These are phyloP conservation scores for Microthlaspi erraticum DNA, from an alignment of 345 rosid species.

Conservation along the genomic window DNA sequence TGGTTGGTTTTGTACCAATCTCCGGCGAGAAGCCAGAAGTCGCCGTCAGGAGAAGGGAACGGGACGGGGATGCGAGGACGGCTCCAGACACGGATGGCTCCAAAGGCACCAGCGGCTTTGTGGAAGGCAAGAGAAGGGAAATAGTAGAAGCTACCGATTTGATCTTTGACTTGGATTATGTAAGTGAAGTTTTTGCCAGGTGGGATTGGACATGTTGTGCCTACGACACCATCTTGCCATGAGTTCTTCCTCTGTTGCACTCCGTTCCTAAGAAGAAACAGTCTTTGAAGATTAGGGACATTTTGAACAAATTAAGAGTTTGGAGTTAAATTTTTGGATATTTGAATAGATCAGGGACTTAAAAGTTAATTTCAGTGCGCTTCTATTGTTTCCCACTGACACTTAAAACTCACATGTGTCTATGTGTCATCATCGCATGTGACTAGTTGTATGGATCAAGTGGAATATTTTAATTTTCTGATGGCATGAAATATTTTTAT, in stretches of 20 bases:
- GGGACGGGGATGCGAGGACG: slow-evolving; percentile 90
- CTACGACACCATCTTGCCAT: slow-evolving; percentile 82
- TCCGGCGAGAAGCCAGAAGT: slow-evolving; percentile 74
- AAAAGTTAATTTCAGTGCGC: neutral
- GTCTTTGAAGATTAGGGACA: neutral
- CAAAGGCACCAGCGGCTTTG: slow-evolving; percentile 93
- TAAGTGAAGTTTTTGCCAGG: slow-evolving; percentile 88
- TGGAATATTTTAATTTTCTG: slow-evolving; percentile 18
- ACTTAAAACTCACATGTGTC: slow-evolving; percentile 37
- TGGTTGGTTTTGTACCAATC: slow-evolving; percentile 89
- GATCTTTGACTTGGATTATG: slow-evolving; percentile 84
- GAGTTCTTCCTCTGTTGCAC: slow-evolving; percentile 91
- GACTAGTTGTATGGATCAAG: slow-evolving; percentile 32
- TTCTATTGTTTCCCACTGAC: slow-evolving; percentile 35
- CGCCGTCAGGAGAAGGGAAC: slow-evolving; percentile 71
- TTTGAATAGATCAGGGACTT: neutral
- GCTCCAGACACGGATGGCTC: slow-evolving; percentile 83
- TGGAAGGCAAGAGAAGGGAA: slow-evolving; percentile 88
- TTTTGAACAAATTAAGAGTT: neutral
- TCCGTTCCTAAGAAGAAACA: slow-evolving; percentile 64
- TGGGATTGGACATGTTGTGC: slow-evolving; percentile 91
- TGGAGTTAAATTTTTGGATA: neutral
- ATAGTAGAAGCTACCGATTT: slow-evolving; percentile 88
- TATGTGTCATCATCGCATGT: slow-evolving; percentile 25
- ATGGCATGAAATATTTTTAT: neutral